Percentiles rank a stretch among this genome's conserved stretches.
Evolutionary conservation across 495 filamentous ascomycete species (phyloP).

Genomic region (Terfezia claveryi): DNA sequence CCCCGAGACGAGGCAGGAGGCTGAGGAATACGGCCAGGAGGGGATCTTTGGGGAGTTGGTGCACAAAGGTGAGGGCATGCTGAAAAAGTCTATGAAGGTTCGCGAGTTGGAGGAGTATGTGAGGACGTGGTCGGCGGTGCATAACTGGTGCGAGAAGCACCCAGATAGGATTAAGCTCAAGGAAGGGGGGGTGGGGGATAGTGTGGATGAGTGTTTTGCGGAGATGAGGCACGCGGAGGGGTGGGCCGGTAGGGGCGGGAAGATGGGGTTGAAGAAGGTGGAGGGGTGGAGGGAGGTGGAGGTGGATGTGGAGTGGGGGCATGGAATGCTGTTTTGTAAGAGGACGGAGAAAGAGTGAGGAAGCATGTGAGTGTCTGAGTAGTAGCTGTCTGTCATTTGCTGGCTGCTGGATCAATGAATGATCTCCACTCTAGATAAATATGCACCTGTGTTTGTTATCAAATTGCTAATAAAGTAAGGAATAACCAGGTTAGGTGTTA

Average conservation of each 20-base stretch:
- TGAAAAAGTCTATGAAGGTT: conserved; percentile 28
- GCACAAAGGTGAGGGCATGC: conserved; percentile 7
- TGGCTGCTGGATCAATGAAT: too few relatives aligned
- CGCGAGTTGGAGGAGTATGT: conserved; percentile 33
- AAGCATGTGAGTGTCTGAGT: neutral
- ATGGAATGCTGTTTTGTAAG: conserved; percentile 26
- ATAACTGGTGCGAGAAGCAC: conserved; percentile 31
- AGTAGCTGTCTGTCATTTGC: neutral
- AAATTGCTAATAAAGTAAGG: too few relatives aligned
- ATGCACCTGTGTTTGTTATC: too few relatives aligned
- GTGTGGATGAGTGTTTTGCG: conserved; percentile 24
- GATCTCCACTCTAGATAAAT: too few relatives aligned
- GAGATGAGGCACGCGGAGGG: conserved; percentile 27
- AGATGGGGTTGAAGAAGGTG: conserved; percentile 25
- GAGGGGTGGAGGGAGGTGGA: conserved; percentile 30
- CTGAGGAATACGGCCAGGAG: conserved; percentile 9
- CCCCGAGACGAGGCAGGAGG: conserved; percentile 38
- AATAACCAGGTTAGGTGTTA: too few relatives aligned
- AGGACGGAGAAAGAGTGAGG: neutral
- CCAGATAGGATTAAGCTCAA: conserved; percentile 27
- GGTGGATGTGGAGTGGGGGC: conserved; percentile 34
- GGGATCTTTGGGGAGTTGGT: conserved; percentile 9
- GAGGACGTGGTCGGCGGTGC: conserved; percentile 34
- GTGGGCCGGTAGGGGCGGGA: conserved; percentile 25
- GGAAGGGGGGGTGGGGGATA: conserved; percentile 30